Evolutionary conservation across 208 protist genomes (phyloP).

Genomic region (Trichomonas tenax): DNA sequence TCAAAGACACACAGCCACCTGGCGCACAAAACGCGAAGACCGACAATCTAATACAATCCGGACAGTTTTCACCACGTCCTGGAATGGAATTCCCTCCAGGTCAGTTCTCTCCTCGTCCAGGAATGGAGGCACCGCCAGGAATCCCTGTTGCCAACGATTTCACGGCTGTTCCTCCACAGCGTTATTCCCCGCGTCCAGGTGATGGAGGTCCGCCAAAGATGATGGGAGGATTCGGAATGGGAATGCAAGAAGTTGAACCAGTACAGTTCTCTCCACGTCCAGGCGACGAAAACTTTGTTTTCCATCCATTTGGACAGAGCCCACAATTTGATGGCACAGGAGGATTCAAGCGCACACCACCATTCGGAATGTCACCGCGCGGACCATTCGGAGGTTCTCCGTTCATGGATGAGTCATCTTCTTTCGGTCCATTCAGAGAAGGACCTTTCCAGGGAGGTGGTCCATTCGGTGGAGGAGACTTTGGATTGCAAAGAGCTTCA

Average conservation of each 20-base stretch:
- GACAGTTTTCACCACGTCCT: neutral
- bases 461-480: neutral
- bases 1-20: neutral
- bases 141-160: neutral
- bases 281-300: neutral
- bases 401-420: neutral
- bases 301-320: neutral
- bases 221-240: neutral
- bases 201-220: neutral
- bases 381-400: neutral
- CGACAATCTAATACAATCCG: neutral
- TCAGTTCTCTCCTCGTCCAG: neutral
- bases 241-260: neutral
- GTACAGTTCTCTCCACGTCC: neutral
- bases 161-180: neutral
- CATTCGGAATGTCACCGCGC: neutral
- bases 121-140: neutral
- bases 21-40: neutral
- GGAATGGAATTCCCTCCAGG: neutral
- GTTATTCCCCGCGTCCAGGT: neutral
- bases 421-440: neutral
- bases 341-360: neutral
- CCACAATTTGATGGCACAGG: neutral
- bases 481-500: neutral
- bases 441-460: neutral